Evolutionary conservation across 1,139 yeast species (phyloP).

Genomic region (Debaryomycetaceae sp.): DNA sequence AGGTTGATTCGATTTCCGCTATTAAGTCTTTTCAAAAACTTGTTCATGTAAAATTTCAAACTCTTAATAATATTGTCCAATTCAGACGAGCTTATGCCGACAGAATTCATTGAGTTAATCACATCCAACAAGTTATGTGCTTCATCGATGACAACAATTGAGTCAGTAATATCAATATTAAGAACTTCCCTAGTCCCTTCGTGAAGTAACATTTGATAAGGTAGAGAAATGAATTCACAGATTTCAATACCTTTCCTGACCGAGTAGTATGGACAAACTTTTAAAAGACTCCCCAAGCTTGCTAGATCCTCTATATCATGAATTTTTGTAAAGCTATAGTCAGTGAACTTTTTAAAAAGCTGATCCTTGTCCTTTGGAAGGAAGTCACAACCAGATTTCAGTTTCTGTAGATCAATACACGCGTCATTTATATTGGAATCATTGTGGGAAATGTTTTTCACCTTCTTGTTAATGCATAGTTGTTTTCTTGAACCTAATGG

Average conservation of each 20-base stretch:
- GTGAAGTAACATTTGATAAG: conserved; percentile 78
- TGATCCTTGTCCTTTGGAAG: conserved; percentile 36
- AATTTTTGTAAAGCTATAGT: conserved; percentile 55
- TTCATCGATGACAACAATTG: conserved; percentile 83
- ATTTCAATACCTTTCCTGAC: conserved; percentile 52
- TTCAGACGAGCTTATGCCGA: conserved; percentile 51
- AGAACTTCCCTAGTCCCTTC: conserved; percentile 59
- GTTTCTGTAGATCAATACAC: conserved; percentile 69
- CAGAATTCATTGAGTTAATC: conserved; percentile 66
- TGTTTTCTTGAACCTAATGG: conserved; percentile 85
- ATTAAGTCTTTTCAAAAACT: conserved; percentile 61
- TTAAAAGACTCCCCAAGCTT: conserved; percentile 51
- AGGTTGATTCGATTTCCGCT: conserved; percentile 74
- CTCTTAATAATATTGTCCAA: conserved; percentile 42
- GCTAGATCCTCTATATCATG: conserved; percentile 84
- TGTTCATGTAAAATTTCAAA: conserved; percentile 52
- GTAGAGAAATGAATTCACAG: conserved; percentile 77
- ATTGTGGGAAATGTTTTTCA: conserved; percentile 48
- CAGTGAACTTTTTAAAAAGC: conserved; percentile 50
- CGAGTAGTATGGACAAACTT: conserved; percentile 82
- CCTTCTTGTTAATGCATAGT: conserved; percentile 69
- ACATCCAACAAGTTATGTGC: conserved; percentile 89
- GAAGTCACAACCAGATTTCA: conserved; percentile 47
- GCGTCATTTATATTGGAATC: conserved; percentile 72
- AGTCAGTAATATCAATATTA: conserved; percentile 55